Evolutionary conservation across 202 grass and related monocot species (phyloP).

Genomic region (Musa balbisiana): DNA sequence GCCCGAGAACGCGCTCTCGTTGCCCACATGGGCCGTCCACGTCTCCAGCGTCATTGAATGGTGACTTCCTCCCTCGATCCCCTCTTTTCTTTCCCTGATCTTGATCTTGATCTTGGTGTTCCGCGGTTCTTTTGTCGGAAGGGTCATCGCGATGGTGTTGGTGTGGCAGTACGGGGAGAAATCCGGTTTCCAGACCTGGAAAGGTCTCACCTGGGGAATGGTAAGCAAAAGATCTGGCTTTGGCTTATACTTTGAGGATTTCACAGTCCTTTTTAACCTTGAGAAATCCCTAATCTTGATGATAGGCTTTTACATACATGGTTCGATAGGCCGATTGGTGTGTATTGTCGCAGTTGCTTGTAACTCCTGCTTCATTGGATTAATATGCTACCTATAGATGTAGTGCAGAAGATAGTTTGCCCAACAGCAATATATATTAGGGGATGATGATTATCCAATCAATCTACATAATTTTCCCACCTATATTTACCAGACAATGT

Average conservation of each 20-base stretch:
- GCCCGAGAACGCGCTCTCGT: constrained; percentile 76
- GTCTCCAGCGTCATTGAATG: constrained; percentile 93
- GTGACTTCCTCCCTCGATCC: constrained; percentile 12
- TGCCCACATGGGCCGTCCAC: constrained; percentile 89
- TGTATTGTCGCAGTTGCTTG: neutral
- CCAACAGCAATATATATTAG: no score
- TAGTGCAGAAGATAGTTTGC: no score
- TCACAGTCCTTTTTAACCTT: neutral
- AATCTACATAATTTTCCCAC: no score
- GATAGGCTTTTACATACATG: neutral
- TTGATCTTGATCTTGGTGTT: neutral
- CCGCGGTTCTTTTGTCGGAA: constrained; percentile 21
- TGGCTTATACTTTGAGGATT: neutral
- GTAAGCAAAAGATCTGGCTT: constrained; percentile 25
- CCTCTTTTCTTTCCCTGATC: neutral
- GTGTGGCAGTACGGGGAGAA: constrained; percentile 86
- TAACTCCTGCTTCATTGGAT: no score
- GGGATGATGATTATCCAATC: no score
- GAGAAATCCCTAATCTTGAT: neutral
- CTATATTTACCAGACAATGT: no score
- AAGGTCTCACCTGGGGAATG: constrained; percentile 94
- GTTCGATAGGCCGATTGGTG: neutral
- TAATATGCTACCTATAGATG: no score
- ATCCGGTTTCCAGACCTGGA: constrained; percentile 65
- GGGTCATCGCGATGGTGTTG: constrained; percentile 81